A percentile compares a stretch with the other conserved stretches of the same genome.
Conservation (phyloP, 257 asterid species). For the Solanum bulbocastanum region DNA sequence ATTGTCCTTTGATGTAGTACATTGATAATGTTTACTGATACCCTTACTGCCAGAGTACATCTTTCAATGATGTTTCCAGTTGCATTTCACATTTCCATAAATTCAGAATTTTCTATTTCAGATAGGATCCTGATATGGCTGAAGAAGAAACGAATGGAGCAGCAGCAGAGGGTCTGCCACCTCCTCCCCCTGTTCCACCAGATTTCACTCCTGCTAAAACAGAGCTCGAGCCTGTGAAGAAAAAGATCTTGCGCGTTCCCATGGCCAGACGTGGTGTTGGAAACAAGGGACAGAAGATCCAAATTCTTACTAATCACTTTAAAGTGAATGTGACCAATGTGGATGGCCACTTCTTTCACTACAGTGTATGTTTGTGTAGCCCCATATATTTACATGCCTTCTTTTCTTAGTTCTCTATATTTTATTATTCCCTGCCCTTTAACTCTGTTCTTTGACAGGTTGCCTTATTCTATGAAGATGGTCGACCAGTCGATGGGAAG, state of each 20-base stretch:
- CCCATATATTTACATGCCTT: not conserved
- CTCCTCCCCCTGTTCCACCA: slow-evolving; percentile 81
- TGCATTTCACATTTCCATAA: not conserved
- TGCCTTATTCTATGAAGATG: slow-evolving; percentile 87
- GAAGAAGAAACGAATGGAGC: slow-evolving; percentile 29
- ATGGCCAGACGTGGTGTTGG: slow-evolving; percentile 83
- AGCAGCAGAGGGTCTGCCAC: slow-evolving; percentile 56
- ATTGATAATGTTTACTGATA: not conserved
- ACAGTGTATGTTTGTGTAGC: slow-evolving; percentile 49
- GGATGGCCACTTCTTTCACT: slow-evolving; percentile 81
- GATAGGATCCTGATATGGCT: slow-evolving; percentile 6
- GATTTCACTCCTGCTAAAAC: slow-evolving; percentile 49
- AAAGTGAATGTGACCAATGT: slow-evolving; percentile 57
- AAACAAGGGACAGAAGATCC: slow-evolving; percentile 57
- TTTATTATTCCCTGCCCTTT: not conserved
- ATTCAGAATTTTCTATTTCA: not conserved
- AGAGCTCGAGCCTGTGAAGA: slow-evolving; percentile 28
- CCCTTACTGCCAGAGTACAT: not conserved
- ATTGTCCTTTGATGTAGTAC: not conserved
- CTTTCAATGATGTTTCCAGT: not conserved
- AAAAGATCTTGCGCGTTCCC: slow-evolving; percentile 46
- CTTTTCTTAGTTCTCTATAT: not conserved
- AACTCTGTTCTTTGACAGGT: slow-evolving; percentile 29
- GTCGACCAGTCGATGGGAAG: slow-evolving; percentile 85
- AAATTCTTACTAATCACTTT: slow-evolving; percentile 80